Base-by-base conservation (phyloP, 345 rosid species). In the Gossypium arboreum region DNA sequence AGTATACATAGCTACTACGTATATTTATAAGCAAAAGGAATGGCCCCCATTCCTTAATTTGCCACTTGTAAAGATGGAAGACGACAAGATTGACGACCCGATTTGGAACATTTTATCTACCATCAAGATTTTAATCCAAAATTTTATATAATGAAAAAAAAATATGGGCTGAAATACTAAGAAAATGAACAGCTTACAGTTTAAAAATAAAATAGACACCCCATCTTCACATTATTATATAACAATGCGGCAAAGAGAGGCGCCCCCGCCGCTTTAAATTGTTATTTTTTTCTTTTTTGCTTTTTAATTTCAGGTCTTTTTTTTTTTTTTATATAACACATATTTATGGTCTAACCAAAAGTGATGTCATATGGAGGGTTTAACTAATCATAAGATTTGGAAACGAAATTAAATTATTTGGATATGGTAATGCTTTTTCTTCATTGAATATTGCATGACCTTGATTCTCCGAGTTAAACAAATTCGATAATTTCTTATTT, bases 181-280 rank as follows among this genome's bases (percentile, higher is more conserved):
- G 27, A 16, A 10, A 66, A 47, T 51, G 7, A 60, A 5, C 18
- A 61, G 20, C 68, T 34, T 34, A 34, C 39, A 4, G 39, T 29
- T 29, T 29, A 29, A 3, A 29, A 29, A 29, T 29, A 29, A 29
- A 29, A 29, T 29, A 29, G 39, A 29, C 39, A 29, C 5, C 39
- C 39, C 39, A 29, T 29, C 39, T 29, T 41, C 41, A 34, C 41
- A 5, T 34, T 13, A 62, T 62, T 68, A 16, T 3, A 67, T 24
- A 78, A 29, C 10, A 55, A 20, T n/a, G 47, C 17, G 24, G 3
- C 63, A 59, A 9, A 15, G 57, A 72, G 80, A 62, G 82, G 81
- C 83, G 84, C 81, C 78, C 76, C 77, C 81, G 83, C 83, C 81
- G 78, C 74, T 79, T 79, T 79, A 75, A 79, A 34, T 34, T 34